Base-by-base conservation (phyloP, 164 flowering plant genomes). In the Vitis cinerea region DNA sequence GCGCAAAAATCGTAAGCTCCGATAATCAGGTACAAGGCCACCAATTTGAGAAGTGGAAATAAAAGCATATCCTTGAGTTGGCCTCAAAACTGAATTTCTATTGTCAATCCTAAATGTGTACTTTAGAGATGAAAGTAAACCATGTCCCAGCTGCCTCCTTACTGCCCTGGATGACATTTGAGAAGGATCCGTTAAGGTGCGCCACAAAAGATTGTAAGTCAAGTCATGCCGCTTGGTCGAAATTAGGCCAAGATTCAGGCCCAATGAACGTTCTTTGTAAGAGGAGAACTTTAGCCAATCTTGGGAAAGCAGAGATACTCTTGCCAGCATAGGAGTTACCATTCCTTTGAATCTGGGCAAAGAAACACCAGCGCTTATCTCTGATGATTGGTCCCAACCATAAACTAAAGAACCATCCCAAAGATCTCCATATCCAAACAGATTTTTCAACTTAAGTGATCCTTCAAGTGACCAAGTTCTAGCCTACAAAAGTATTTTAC, bases 251-350 rank as follows among this genome's bases (percentile, higher is more conserved):
- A 94, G 80, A 65, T 93, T 86, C 44, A 94, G 75, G 44, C 99
- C 98, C 73, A 90, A 73, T 10, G 82, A 77, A 54, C 74, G 82
- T 70, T 94, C 99, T 74, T 88, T 91, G 81, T 89, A 94, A 52
- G 99, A 94, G 30, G 98, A 91, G 57, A 86, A 86, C 79, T 91
- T 91, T 67, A 82, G 76, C 98, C 97, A 92, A 77, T 94, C 98
- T 84, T 91, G 94, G 29, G 99, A 86, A 66, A 86, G 87, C 61
- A 92, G 66, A 29, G 82, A 91, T 65, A 82, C 50, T 63, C 99
- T 86, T 58, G 88, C 94, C 14, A 77, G 66, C 73, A 91, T 14
- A 59, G 99, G 97, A 48, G 85, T 77, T 12, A 63, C n/a, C 56
- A 80, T 66, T 73, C 83, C 78, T 79, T 74, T 91, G 68, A 94